Evolutionary conservation across 2,329 filamentous ascomycete species (phyloP).

Genomic region (Pseudocercospora cruenta): DNA sequence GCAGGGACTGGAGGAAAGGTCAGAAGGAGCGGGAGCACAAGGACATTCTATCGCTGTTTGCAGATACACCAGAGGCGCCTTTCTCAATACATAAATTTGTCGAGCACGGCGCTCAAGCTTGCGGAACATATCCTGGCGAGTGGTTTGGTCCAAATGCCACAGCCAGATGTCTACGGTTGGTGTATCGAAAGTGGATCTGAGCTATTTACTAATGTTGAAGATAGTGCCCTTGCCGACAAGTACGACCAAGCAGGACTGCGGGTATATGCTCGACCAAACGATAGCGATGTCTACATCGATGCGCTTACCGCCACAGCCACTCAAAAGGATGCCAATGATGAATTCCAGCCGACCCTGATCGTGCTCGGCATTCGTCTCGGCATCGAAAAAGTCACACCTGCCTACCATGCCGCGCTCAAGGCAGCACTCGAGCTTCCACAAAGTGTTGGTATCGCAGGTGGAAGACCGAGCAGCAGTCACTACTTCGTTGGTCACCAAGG

Average conservation of each 20-base stretch:
- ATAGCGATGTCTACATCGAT: constrained; percentile 91
- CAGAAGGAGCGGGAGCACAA: constrained; percentile 63
- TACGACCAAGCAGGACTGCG: constrained; percentile 66
- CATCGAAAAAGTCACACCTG: constrained; percentile 90
- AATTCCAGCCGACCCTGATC: constrained; percentile 82
- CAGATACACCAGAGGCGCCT: constrained; percentile 80
- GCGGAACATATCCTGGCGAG: constrained; percentile 92
- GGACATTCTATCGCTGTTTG: constrained; percentile 76
- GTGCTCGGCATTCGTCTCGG: constrained; percentile 86
- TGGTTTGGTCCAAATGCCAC: constrained; percentile 99
- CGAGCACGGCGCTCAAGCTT: constrained; percentile 78
- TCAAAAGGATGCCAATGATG: constrained; percentile 61
- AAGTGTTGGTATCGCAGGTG: constrained; percentile 93
- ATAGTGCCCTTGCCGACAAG: constrained; percentile 73
- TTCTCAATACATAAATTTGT: constrained; percentile 98
- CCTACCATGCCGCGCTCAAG: constrained; percentile 94
- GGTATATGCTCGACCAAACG: constrained; percentile 88
- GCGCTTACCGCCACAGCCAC: constrained; percentile 75
- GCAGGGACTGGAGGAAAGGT: constrained; percentile 81
- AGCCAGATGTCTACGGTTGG: constrained; percentile 89
- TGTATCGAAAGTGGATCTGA: constrained; percentile 18
- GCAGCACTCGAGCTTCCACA: constrained; percentile 82
- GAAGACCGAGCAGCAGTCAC: constrained; percentile 86
- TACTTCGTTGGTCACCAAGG: constrained; percentile 76
- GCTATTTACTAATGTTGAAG: constrained; percentile 17